Evolutionary conservation across 225 moss, liverwort and hornwort genomes (phyloP).

Genomic region (Marchantia polymorpha): DNA sequence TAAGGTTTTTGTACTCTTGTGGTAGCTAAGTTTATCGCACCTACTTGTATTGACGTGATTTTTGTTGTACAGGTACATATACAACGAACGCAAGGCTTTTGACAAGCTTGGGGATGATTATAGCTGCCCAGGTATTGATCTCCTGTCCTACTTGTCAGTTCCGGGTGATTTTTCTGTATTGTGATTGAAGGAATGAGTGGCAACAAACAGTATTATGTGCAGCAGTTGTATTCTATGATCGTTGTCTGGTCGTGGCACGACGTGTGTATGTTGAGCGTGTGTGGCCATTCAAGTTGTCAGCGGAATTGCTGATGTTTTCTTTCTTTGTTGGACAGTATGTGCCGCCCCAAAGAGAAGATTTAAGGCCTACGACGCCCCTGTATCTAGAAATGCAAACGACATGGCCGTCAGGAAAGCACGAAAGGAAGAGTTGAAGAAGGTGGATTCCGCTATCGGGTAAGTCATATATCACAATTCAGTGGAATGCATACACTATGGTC

Average conservation of each 20-base stretch:
- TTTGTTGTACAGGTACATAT: slow-evolving; percentile 66
- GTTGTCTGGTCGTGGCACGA: too few species aligned
- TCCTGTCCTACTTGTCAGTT: background rate
- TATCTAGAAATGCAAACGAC: slow-evolving; percentile 71
- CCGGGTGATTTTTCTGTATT: too few species aligned
- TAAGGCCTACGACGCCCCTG: slow-evolving; percentile 72
- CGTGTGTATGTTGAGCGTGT: too few species aligned
- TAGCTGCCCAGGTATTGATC: slow-evolving; percentile 68
- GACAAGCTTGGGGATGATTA: slow-evolving; percentile 66
- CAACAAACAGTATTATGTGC: too few species aligned
- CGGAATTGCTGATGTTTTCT: background rate
- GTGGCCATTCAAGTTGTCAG: too few species aligned
- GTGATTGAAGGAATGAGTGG: too few species aligned
- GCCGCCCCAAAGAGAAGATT: slow-evolving; percentile 93
- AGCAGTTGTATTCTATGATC: too few species aligned
- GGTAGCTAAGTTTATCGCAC: background rate
- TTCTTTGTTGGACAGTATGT: slow-evolving; percentile 52
- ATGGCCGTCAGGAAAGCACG: slow-evolving; percentile 66
- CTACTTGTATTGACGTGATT: background rate
- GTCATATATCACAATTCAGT: background rate
- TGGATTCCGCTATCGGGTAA: slow-evolving; percentile 64
- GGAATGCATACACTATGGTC: background rate
- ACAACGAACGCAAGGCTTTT: slow-evolving; percentile 73
- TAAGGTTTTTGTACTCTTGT: background rate
- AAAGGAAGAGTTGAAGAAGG: slow-evolving; percentile 64